Percentiles rank a stretch among this genome's conserved stretches.
Conservation (phyloP, 2,329 filamentous ascomycete species). For the Verticillium zaregamsianum region DNA sequence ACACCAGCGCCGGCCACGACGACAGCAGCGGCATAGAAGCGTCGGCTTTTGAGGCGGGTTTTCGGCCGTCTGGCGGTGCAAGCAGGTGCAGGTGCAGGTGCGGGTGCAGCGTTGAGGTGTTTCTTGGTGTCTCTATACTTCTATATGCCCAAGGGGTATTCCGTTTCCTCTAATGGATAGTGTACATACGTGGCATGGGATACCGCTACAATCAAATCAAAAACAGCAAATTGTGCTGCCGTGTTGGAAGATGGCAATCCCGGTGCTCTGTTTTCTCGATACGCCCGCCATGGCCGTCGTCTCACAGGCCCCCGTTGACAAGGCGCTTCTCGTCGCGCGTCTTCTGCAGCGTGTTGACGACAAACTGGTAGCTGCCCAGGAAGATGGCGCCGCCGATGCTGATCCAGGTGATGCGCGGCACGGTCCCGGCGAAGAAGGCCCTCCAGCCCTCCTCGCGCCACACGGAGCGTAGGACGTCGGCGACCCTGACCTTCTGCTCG, state of each 20-base stretch:
- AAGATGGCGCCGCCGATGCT: constrained; percentile 93
- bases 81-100: not conserved
- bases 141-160: constrained; percentile 1
- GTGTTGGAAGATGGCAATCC: not conserved
- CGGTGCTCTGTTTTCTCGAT: constrained; percentile 21
- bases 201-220: not conserved
- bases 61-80: not conserved
- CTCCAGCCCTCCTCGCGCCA: constrained; percentile 57
- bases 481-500: constrained; percentile 57
- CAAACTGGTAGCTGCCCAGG: constrained; percentile 88
- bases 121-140: not conserved
- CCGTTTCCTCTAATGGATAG: not conserved
- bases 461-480: constrained; percentile 59
- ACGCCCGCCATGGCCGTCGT: not conserved
- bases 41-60: not conserved
- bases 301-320: not conserved
- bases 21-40: not conserved
- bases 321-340: not conserved
- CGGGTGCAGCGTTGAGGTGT: constrained; percentile 3
- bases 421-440: constrained; percentile 72
- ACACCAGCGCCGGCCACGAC: not conserved
- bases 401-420: constrained; percentile 89
- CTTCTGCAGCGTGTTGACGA: constrained; percentile 64
- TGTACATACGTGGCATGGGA: not conserved
- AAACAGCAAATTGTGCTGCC: not conserved